Evolutionary conservation across 306 rosid genomes (phyloP).

Genomic region (Prunus armeniaca): DNA sequence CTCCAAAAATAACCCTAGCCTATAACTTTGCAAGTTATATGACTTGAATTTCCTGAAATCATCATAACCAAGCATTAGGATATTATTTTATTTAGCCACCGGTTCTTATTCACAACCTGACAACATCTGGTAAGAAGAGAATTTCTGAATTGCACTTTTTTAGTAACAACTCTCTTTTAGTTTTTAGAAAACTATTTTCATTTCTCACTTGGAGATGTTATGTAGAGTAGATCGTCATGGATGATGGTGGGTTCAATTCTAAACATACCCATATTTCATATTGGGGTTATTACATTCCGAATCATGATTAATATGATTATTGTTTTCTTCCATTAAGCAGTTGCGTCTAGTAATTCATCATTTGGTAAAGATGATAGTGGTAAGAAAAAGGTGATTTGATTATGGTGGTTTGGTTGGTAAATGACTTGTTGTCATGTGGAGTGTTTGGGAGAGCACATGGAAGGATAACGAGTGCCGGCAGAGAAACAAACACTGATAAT

Average conservation of each 20-base stretch:
- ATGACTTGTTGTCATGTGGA: slow-evolving; percentile 24
- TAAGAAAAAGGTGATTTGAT: slow-evolving; percentile 39
- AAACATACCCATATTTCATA: background rate
- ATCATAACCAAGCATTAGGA: too few relatives aligned
- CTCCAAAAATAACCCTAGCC: background rate
- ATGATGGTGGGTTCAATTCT: background rate
- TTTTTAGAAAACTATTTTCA: background rate
- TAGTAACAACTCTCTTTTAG: background rate
- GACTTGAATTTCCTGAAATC: too few relatives aligned
- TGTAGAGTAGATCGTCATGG: background rate
- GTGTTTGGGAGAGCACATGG: slow-evolving; percentile 45
- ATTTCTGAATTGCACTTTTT: background rate
- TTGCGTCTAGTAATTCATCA: slow-evolving; percentile 22
- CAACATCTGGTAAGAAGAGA: background rate
- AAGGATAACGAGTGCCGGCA: slow-evolving; percentile 35
- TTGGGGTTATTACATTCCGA: background rate
- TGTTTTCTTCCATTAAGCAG: background rate
- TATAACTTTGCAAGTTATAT: background rate
- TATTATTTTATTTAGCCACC: too few relatives aligned
- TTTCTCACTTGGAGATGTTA: background rate
- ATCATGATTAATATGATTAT: background rate
- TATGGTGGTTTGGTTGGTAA: slow-evolving; percentile 37
- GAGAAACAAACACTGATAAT: slow-evolving; percentile 33
- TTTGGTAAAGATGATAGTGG: slow-evolving; percentile 34
- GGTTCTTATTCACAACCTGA: too few relatives aligned